Base-by-base conservation (phyloP, 768 basidiomycete genomes). In the Pisolithus albus region DNA sequence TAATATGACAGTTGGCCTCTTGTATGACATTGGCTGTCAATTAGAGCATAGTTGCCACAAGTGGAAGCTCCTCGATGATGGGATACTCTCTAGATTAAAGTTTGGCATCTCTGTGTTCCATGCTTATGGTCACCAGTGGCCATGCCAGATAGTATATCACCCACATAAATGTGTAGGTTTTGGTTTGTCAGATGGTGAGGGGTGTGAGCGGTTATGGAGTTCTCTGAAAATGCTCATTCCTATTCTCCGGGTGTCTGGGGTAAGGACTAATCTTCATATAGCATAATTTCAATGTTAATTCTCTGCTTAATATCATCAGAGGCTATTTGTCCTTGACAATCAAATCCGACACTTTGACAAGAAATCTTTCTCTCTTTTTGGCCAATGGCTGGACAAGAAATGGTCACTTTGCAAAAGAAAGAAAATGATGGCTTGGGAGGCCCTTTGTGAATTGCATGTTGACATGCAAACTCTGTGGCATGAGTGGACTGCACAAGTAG, bases 111-210 rank as follows among this genome's bases (percentile, higher is more conserved):
- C 62, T 6, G 69, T 62, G 0, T 68, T 72, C 64, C 70, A 72
- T 55, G 69, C 67, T 0, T 70, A 65, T 50, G 66, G 63, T 1
- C 69, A 71, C 37, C 57, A 69, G 41, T 70, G 69, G 67, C 47
- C 61, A 5, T 70, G 69, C 47, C 69, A 70, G 40, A 49, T 75
- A 1, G 34, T 63, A 0, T 72, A 70, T 46, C 70, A 70, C 39
- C 71, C 66, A 1, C 59, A 68, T 10, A 47, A 70, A 23, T 30
- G 53, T 7, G 10, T 40, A 10, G 68, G 68, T 7, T 48, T 69
- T 34, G 70, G 72, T 0, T 44, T 72, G 2, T 61, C 65, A 0
- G 69, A 74, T 52, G 65, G 67, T 8, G 70, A 74, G 51, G 69
- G 68, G 1, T 56, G 64, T 1, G 70, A 75, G 47, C 43, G 63